Conservation (phyloP, 805 yeast genomes). For the Kuraishia hungarica region DNA sequence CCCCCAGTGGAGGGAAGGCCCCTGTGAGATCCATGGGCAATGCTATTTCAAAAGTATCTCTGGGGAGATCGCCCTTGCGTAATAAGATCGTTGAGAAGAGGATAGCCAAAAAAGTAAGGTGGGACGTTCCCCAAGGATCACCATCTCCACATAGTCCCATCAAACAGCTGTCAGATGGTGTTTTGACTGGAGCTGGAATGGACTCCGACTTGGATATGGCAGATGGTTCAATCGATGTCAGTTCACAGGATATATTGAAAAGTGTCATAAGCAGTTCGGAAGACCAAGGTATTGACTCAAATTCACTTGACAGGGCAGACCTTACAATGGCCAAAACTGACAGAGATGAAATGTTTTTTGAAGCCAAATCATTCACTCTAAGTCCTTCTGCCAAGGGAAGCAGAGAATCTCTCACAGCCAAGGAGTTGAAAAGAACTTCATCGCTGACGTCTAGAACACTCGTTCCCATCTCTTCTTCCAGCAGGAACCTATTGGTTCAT, state of each 20-base stretch:
- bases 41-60: background rate
- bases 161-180: background rate
- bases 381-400: background rate
- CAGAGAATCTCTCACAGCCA: background rate
- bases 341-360: background rate
- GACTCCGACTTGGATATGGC: background rate
- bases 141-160: background rate
- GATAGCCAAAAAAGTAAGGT: background rate
- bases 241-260: background rate
- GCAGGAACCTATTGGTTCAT: background rate
- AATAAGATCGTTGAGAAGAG: background rate
- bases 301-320: background rate
- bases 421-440: background rate
- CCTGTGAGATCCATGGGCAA: background rate
- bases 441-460: background rate
- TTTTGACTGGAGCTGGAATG: background rate
- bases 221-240: background rate
- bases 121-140: background rate
- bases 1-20: background rate
- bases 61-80: background rate
- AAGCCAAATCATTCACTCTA: background rate
- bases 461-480: background rate
- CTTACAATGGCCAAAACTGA: background rate
- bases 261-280: background rate
- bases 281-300: background rate